A percentile compares a stretch with the other conserved stretches of the same genome.
Evolutionary conservation across 441 rosid genomes (phyloP).

Genomic region (Capsella rubella): DNA sequence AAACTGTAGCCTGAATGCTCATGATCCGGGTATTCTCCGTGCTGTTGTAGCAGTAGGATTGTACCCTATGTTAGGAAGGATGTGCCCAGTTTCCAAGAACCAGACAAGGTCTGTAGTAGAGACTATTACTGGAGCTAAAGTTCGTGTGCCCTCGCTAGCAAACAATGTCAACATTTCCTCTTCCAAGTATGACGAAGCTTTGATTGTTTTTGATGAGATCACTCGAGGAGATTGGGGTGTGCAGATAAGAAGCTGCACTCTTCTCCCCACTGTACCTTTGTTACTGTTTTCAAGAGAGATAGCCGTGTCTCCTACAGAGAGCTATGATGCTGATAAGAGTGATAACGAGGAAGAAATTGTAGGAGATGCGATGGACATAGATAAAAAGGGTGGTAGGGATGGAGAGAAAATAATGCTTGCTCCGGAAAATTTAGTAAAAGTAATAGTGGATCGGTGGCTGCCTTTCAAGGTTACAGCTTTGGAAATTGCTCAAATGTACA

Average conservation of each 20-base stretch:
- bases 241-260: conserved; percentile 71
- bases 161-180: conserved; percentile 56
- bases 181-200: conserved; percentile 54
- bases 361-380: conserved; percentile 51
- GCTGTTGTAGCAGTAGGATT: conserved; percentile 90
- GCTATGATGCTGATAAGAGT: conserved; percentile 41
- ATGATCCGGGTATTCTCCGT: conserved; percentile 73
- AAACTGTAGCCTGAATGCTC: conserved; percentile 70
- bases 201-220: conserved; percentile 85
- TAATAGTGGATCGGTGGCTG: conserved; percentile 90
- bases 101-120: conserved; percentile 47
- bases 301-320: conserved; percentile 70
- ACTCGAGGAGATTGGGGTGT: conserved; percentile 84
- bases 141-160: conserved; percentile 72
- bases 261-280: conserved; percentile 55
- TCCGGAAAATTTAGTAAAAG: conserved; percentile 71
- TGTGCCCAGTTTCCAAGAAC: conserved; percentile 54
- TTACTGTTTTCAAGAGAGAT: conserved; percentile 79
- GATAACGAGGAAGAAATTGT: conserved; percentile 49
- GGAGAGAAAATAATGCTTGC: conserved; percentile 68
- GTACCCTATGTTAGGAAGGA: conserved; percentile 87
- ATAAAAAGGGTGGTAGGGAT: conserved; percentile 41
- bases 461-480: conserved; percentile 71
- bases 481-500: conserved; percentile 89
- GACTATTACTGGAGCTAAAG: conserved; percentile 80